Base-by-base conservation (phyloP, 352 stramenopile genomes). In the Saprolegnia parasitica region DNA sequence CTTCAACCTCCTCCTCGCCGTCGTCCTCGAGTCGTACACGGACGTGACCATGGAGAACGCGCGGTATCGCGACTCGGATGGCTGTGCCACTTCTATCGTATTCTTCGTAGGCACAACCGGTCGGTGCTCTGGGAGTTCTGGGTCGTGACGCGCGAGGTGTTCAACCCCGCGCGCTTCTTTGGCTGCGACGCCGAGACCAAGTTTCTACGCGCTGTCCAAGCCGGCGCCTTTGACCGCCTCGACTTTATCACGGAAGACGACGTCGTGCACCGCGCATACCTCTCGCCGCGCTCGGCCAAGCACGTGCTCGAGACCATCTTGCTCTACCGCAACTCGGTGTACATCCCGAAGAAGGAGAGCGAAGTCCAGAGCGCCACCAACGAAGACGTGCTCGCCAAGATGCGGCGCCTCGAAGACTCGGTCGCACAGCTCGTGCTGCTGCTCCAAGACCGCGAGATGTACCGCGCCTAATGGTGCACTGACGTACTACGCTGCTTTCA, bases 1-100 rank as follows among this genome's bases (percentile, higher is more conserved):
- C 4, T 66, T 72, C 26, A 72, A 72, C 40, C 42, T 72, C 8
- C 54, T 72, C 5, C 50, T 72, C 39, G 65, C 65, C 5, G 58
- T 72, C 29, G 60, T 72, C 37, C 16, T 65, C 40, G 65, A 72
- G 23, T 60, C 65, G 16, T 72, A 65, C 52, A 24, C 47, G 15
- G 21, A 40, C n/a, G 65, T 72, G 21, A 68, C 46, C 18, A 52
- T 52, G 46, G 46, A 52, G 21, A 52, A 52, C 21, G 46, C 46
- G 18, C 46, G 46, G 46, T 52, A 52, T 21, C 18, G 18, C 21
- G 18, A 20, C 21, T 20, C 21, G 21, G 18, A 20, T 20, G 46
- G 18, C 46, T 20, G 18, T 20, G 21, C 21, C 46, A 21, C 18
- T 20, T 21, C 46, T 52, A 18, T 20, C 21, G 46, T 20, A 52